phyloP scores from a whole-genome alignment of 352 stramenopile genomes.

The Phytophthora europaea region DNA sequence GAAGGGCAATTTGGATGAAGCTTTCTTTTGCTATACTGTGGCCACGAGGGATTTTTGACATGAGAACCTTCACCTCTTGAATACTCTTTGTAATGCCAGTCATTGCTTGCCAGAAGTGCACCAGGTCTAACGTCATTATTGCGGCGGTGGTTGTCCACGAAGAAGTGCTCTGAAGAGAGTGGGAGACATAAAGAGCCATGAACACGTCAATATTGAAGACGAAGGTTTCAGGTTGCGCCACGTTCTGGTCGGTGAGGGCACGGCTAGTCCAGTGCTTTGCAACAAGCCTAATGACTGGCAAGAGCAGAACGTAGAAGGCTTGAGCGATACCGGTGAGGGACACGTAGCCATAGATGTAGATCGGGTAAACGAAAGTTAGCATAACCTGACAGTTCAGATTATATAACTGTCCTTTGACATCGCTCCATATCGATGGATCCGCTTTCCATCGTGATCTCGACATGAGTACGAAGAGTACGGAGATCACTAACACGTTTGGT shows the following conservation, averaged over 20 bases:
- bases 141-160: slow-evolving; percentile 4
- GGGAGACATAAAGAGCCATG: slow-evolving; percentile 39
- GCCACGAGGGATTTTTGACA: background rate
- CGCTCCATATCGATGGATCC: background rate
- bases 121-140: slow-evolving; percentile 1
- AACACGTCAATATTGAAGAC: slow-evolving; percentile 45
- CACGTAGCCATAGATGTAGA: slow-evolving; percentile 23
- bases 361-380: slow-evolving; percentile 28
- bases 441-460: background rate
- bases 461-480: background rate
- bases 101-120: slow-evolving; percentile 3
- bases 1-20: background rate
- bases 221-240: slow-evolving; percentile 21
- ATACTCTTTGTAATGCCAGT: background rate
- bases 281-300: slow-evolving; percentile 17
- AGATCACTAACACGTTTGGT: background rate
- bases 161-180: slow-evolving; percentile 29
- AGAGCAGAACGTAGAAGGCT: slow-evolving; percentile 8
- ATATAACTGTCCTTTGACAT: background rate
- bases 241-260: slow-evolving; percentile 4
- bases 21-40: background rate
- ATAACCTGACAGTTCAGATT: slow-evolving; percentile 8
- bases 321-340: background rate
- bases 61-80: background rate
- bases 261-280: slow-evolving; percentile 35